These are phyloP conservation scores for Fagopyrum homotropicum DNA, from an alignment of 148 eudicot genomes.

Conservation along the genomic window DNA sequence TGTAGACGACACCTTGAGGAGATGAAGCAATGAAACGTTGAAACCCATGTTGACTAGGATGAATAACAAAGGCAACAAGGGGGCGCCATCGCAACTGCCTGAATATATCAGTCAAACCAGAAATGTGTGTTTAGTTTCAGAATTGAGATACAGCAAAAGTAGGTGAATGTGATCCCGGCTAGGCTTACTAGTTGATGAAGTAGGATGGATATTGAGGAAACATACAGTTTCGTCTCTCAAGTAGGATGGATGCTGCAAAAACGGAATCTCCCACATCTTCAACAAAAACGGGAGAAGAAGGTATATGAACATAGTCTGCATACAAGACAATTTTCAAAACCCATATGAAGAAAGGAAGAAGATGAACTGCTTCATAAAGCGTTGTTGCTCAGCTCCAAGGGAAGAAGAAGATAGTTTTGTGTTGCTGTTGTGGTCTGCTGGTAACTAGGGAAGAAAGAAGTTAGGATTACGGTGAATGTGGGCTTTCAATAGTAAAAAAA, in stretches of 20 bases:
- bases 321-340: background rate
- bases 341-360: too few species aligned
- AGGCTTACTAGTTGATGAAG: constrained; percentile 49
- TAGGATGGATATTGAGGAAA: constrained; percentile 56
- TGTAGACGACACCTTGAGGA: constrained; percentile 84
- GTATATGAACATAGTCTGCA: constrained; percentile 87
- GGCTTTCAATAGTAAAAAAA: too few species aligned
- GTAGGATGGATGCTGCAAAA: constrained; percentile 69
- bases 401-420: too few species aligned
- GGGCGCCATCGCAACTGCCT: constrained; percentile 84
- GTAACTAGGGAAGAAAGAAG: too few species aligned
- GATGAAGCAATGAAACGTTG: constrained; percentile 80
- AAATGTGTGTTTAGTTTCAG: background rate
- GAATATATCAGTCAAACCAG: constrained; percentile 9
- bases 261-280: constrained; percentile 92
- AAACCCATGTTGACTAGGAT: constrained; percentile 82
- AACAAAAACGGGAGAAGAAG: constrained; percentile 85
- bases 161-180: background rate
- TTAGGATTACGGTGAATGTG: too few species aligned
- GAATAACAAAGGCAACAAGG: constrained; percentile 72
- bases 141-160: background rate
- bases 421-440: too few species aligned
- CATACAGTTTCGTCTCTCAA: constrained; percentile 88
- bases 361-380: too few species aligned
- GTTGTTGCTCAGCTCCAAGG: too few species aligned